phyloP scores from a whole-genome alignment of 2,329 filamentous ascomycete genomes.

The Trichophyton mentagrophytes region DNA sequence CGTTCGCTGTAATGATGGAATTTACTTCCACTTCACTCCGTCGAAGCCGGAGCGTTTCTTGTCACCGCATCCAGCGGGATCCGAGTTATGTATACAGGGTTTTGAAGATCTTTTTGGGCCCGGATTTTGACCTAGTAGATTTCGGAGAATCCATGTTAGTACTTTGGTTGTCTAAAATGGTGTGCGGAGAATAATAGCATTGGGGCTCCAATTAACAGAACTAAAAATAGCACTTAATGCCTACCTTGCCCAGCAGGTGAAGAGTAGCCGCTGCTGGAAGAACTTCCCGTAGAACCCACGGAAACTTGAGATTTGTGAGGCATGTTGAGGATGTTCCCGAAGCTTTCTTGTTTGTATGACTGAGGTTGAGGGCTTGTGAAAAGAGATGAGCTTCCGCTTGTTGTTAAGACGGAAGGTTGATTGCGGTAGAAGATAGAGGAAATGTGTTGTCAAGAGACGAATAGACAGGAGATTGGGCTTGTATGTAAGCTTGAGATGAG shows the following conservation, averaged over 20 bases:
- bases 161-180: not conserved
- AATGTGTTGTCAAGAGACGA: not conserved
- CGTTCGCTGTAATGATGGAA: not conserved
- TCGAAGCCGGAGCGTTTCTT: not conserved
- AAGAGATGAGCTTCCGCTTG: not conserved
- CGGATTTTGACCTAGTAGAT: not conserved
- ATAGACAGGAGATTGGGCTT: not conserved
- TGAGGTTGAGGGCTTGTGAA: not conserved
- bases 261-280: not conserved
- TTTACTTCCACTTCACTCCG: conserved; percentile 1
- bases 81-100: not conserved
- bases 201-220: not conserved
- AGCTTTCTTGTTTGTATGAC: not conserved
- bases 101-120: not conserved
- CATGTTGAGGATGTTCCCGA: not conserved
- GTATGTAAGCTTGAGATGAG: not conserved
- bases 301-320: conserved; percentile 1
- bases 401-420: not conserved
- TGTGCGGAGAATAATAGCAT: not conserved
- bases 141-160: not conserved
- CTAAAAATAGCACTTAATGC: not conserved
- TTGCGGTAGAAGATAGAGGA: not conserved
- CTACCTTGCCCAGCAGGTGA: not conserved
- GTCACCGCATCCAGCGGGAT: not conserved
- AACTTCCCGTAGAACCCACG: not conserved